Evolutionary conservation across 2,329 filamentous ascomycete species (phyloP).

Genomic region (Sporothrix luriei): DNA sequence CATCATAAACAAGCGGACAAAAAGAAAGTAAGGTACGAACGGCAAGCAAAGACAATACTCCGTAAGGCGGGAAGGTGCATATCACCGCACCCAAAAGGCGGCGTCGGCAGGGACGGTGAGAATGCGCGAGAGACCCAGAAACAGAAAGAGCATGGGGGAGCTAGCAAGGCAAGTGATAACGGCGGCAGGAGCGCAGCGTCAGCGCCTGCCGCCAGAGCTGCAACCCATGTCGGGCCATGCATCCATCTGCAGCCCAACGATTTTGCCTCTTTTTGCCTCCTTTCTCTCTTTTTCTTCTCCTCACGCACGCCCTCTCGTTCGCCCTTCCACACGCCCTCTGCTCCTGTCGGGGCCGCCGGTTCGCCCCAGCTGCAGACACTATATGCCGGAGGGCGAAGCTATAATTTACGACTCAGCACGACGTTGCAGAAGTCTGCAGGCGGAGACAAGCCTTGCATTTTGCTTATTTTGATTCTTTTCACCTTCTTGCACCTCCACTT

Average conservation of each 20-base stretch:
- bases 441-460: constrained; percentile 1
- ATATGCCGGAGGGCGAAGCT: constrained; percentile 5
- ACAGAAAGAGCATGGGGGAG: not conserved
- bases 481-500: not conserved
- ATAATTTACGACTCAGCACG: constrained; percentile 2
- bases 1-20: not conserved
- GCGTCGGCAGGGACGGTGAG: constrained; percentile 2
- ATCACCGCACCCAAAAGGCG: not conserved
- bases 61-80: constrained; percentile 2
- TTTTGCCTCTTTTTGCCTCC: constrained; percentile 17
- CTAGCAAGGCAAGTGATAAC: not conserved
- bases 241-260: constrained; percentile 14
- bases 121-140: not conserved
- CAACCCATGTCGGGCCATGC: constrained; percentile 15
- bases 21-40: not conserved
- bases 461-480: not conserved
- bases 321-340: not conserved
- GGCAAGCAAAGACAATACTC: not conserved
- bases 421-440: constrained; percentile 13
- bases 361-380: constrained; percentile 14
- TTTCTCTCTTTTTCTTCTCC: not conserved
- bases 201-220: constrained; percentile 24
- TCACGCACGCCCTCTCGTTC: not conserved
- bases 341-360: constrained; percentile 16
- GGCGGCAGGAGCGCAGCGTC: constrained; percentile 6